phyloP scores from a whole-genome alignment of 75 land plant genomes.

The Picea sitchensis region DNA sequence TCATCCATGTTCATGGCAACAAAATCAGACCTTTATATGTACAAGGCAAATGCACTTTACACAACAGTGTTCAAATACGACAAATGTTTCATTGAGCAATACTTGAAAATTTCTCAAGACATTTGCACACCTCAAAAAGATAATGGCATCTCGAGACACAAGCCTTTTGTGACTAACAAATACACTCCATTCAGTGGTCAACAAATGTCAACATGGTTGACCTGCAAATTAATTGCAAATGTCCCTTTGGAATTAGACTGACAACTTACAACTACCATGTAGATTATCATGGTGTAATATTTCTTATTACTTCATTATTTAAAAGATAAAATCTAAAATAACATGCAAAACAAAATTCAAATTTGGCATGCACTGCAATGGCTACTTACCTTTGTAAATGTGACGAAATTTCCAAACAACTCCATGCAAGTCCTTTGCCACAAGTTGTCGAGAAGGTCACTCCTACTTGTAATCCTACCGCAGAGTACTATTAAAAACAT shows the following conservation, averaged over 20 bases:
- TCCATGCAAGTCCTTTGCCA: too few species aligned
- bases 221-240: background rate
- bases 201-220: too few species aligned
- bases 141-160: too few species aligned
- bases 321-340: background rate
- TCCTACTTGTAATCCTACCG: too few species aligned
- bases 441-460: too few species aligned
- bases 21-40: background rate
- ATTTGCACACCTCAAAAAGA: background rate
- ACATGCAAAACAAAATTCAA: background rate
- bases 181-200: too few species aligned
- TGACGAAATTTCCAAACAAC: too few species aligned
- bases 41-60: too few species aligned
- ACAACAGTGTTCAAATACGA: too few species aligned
- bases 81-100: too few species aligned
- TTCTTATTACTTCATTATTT: background rate
- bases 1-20: background rate
- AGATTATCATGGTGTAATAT: background rate
- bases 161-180: too few species aligned
- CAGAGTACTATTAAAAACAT: too few species aligned
- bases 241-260: background rate
- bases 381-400: background rate
- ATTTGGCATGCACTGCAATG: background rate
- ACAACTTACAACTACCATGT: background rate
- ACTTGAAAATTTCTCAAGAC: background rate